Base-by-base conservation (phyloP, 2,329 filamentous ascomycete genomes). In the Chrysosporium queenslandicum region DNA sequence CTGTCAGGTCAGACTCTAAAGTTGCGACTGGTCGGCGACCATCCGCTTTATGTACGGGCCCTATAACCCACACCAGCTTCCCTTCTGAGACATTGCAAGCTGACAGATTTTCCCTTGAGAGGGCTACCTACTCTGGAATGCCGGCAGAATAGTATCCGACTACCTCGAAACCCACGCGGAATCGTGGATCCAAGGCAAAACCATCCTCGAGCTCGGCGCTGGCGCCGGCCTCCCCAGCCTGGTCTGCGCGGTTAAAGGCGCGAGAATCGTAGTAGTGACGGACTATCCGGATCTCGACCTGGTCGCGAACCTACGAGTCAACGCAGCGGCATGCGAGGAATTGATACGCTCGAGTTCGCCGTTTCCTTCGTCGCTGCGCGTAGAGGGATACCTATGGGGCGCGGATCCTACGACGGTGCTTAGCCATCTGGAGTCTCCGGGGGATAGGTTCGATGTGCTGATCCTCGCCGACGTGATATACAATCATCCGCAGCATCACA, bases 61-160 rank as follows among this genome's bases (percentile, higher is more conserved):
- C 18, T 2, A 36, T 41, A 14, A 6, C 9, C 2, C 11, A 6
- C 25, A 12, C 39, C 39, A 20, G 9, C 41, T 29, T 32, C 21
- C 32, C 12, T 47, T 48, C 45, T 34, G n/a, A 14, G 39, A 25
- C 8, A 32, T 48, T 21, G 32, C 47, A 32, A 46, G 60, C 61
- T 61, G 58, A 63, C 57, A 39, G 50, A 48, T 52, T 54, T 53
- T 39, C 12, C 20, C 56, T 46, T 46, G 43, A 57, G 61, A 80
- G 80, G 90, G 87, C 14, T 87, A 96, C 68, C 78, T 86, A 58
- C 78, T 96, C 27, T 97, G 91, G 91, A 94, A 96, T 68, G 90
- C 87, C 55, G 84, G 85, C 55, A 84, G 86, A 56, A 81, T 87
- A 36, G 78, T 91, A 46, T 81, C 89, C 14, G 75, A 81, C 59